Evolutionary conservation across 2,329 filamentous ascomycete species (phyloP).

Genomic region (Bipolaris victoriae): DNA sequence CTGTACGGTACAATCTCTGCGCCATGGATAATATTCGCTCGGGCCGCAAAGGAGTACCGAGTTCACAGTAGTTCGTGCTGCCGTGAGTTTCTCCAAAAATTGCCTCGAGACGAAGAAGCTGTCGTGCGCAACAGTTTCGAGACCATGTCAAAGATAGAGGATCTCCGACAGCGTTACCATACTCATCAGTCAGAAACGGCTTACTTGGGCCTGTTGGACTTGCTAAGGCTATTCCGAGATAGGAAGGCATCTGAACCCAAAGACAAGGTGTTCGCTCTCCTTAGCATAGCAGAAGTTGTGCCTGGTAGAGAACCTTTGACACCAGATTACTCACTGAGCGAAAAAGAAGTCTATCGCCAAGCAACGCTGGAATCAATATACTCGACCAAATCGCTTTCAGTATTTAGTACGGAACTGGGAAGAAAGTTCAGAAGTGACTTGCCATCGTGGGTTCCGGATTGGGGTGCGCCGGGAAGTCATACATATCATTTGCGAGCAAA

Average conservation of each 20-base stretch:
- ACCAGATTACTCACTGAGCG: slow-evolving; percentile 6
- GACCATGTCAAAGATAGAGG: not conserved
- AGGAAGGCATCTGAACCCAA: not conserved
- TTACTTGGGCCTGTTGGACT: slow-evolving; percentile 9
- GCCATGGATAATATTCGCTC: not conserved
- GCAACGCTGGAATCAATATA: not conserved
- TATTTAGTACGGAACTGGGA: slow-evolving; percentile 21
- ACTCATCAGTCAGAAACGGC: not conserved
- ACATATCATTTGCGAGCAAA: slow-evolving; percentile 2
- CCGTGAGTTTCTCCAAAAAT: not conserved
- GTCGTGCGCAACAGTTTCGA: not conserved
- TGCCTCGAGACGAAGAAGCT: slow-evolving; percentile 11
- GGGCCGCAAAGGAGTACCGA: not conserved
- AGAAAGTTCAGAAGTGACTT: slow-evolving; percentile 24
- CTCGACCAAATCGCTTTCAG: slow-evolving; percentile 1
- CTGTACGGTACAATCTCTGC: slow-evolving; percentile 2
- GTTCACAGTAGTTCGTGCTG: not conserved
- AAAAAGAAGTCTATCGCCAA: not conserved
- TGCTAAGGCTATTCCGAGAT: not conserved
- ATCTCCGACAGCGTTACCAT: not conserved
- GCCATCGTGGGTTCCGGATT: slow-evolving; percentile 33
- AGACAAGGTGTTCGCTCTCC: not conserved
- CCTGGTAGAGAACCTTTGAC: not conserved
- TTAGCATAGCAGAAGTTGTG: slow-evolving; percentile 3
- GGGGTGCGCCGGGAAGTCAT: slow-evolving; percentile 15